phyloP scores from a whole-genome alignment of 23 red algal species.

The Gracilaria domingensis region DNA sequence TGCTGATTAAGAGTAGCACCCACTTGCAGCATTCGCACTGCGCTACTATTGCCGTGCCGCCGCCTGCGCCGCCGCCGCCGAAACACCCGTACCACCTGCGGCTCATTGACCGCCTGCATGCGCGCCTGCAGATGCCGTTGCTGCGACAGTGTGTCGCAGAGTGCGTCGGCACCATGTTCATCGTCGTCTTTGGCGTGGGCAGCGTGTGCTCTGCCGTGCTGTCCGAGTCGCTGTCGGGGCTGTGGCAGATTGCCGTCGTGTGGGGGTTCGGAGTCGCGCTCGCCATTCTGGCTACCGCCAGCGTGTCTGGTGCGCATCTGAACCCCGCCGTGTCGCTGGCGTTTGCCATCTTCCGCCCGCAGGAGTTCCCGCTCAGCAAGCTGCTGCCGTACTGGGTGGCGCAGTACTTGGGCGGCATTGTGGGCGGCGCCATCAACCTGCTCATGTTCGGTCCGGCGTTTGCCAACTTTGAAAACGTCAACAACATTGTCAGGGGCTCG shows the following conservation, averaged over 20 bases:
- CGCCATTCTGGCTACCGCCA: slow-evolving; percentile 77
- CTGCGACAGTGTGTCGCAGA: slow-evolving; percentile 79
- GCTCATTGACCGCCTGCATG: slow-evolving; percentile 8
- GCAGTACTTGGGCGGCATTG: slow-evolving; percentile 72
- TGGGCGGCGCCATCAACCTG: slow-evolving; percentile 78
- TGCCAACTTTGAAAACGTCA: slow-evolving; percentile 16
- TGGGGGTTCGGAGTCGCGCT: slow-evolving; percentile 91
- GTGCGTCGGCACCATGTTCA: slow-evolving; percentile 74
- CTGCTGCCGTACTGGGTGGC: slow-evolving; percentile 71
- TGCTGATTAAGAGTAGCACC: slow-evolving; percentile 2
- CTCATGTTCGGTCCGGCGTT: slow-evolving; percentile 44
- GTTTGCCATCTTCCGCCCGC: slow-evolving; percentile 78
- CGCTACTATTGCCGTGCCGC: background rate
- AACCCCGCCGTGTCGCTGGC: slow-evolving; percentile 84
- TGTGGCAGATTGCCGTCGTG: slow-evolving; percentile 82
- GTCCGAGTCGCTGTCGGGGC: slow-evolving; percentile 17
- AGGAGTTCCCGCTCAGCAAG: slow-evolving; percentile 67
- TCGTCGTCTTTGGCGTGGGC: slow-evolving; percentile 84
- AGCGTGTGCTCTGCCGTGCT: slow-evolving; percentile 58
- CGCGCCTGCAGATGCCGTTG: slow-evolving; percentile 14
- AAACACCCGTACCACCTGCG: background rate
- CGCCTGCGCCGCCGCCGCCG: background rate
- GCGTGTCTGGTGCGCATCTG: slow-evolving; percentile 82
- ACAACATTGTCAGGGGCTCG: slow-evolving; percentile 42
- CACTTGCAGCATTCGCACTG: background rate